Conservation (phyloP, 805 yeast genomes). For the Candida koratica region DNA sequence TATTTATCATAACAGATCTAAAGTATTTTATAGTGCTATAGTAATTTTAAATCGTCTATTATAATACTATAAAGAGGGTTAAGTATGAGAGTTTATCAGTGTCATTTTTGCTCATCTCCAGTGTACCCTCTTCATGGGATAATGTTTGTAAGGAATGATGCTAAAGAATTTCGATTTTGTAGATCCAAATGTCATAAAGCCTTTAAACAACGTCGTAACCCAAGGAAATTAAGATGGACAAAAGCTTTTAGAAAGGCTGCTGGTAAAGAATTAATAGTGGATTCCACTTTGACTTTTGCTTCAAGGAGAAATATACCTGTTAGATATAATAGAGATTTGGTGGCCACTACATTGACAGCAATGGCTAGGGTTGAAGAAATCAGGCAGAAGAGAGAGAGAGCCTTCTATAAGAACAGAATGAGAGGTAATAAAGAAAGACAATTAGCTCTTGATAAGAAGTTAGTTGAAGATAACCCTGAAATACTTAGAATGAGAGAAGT, state of each 20-base stretch:
- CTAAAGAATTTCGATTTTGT: constrained; percentile 95
- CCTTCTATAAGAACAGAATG: constrained; percentile 99
- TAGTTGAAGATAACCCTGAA: constrained; percentile 86
- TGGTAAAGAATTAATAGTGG: constrained; percentile 97
- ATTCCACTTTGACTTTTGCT: constrained; percentile 91
- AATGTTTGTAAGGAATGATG: constrained; percentile 96
- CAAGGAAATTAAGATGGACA: constrained; percentile 97
- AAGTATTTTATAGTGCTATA: too few relatives aligned
- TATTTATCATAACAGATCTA: too few relatives aligned
- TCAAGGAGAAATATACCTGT: constrained; percentile 98
- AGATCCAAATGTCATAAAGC: constrained; percentile 97
- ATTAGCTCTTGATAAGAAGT: constrained; percentile 78
- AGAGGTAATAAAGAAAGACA: constrained; percentile 90
- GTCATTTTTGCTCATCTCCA: constrained; percentile 97
- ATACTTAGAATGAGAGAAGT: constrained; percentile 90
- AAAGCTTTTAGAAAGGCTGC: constrained; percentile 99
- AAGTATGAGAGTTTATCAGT: constrained; percentile 77
- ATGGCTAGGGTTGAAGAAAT: constrained; percentile 96
- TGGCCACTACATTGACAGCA: constrained; percentile 88
- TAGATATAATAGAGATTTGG: constrained; percentile 94
- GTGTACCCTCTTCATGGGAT: constrained; percentile 83
- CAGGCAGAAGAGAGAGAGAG: constrained; percentile 93
- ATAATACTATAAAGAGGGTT: background rate
- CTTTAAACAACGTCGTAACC: constrained; percentile 97
- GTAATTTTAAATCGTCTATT: too few relatives aligned